Percentiles rank a stretch among this genome's conserved stretches.
Evolutionary conservation across 2,329 filamentous ascomycete species (phyloP).

Genomic region (Cytospora piceae): DNA sequence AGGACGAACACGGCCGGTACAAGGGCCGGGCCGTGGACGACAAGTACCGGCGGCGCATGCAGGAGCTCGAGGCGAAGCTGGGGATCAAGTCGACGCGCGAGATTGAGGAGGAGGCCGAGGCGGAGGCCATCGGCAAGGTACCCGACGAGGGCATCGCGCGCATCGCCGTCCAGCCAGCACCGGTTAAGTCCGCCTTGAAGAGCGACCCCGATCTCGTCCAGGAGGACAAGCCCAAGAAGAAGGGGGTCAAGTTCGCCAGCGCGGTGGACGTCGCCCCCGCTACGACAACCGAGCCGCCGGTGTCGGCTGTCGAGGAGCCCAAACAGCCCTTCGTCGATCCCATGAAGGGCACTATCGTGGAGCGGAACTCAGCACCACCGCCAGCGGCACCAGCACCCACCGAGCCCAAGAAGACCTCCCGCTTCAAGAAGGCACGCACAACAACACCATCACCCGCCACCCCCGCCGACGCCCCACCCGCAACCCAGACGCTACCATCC

Average conservation of each 20-base stretch:
- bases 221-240: conserved; percentile 48
- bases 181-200: conserved; percentile 36
- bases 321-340: conserved; percentile 33
- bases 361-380: conserved; percentile 34
- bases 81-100: conserved; percentile 56
- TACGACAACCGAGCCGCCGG: conserved; percentile 35
- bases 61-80: conserved; percentile 78
- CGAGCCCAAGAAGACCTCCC: conserved; percentile 49
- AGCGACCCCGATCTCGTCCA: conserved; percentile 31
- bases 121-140: conserved; percentile 5
- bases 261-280: conserved; percentile 69
- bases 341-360: conserved; percentile 35
- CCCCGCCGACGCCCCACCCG: conserved; percentile 13
- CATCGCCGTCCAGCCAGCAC: conserved; percentile 50
- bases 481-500: background rate
- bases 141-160: conserved; percentile 59
- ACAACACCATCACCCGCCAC: conserved; percentile 33
- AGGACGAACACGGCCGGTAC: conserved; percentile 77
- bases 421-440: conserved; percentile 53
- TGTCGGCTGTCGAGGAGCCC: conserved; percentile 35
- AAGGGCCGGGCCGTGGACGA: conserved; percentile 69
- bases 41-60: conserved; percentile 81
- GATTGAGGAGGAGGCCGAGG: conserved; percentile 40
- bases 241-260: conserved; percentile 81
- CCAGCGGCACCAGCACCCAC: conserved; percentile 26